Conservation (phyloP, 345 rosid genomes). For the Turnera subulata region DNA sequence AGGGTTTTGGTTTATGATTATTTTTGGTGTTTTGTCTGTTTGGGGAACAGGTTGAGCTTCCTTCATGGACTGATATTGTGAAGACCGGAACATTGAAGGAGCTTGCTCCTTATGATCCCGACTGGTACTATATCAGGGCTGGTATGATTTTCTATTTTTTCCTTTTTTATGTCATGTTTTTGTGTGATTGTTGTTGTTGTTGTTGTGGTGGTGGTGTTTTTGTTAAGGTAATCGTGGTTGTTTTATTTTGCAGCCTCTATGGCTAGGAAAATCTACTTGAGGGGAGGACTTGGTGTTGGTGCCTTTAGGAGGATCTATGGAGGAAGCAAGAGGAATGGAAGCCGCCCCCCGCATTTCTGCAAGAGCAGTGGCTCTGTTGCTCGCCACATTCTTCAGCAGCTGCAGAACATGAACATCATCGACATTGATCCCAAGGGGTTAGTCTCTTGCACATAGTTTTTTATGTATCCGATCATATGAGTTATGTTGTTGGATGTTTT, state of each 20-base stretch:
- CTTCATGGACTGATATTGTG: constrained; percentile 83
- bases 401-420: constrained; percentile 58
- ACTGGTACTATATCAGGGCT: constrained; percentile 83
- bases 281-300: constrained; percentile 94
- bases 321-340: constrained; percentile 83
- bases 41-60: constrained; percentile 65
- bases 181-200: not conserved
- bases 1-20: too few species aligned
- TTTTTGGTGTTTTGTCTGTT: not conserved
- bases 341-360: constrained; percentile 82
- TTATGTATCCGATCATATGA: too few species aligned
- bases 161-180: not conserved
- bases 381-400: constrained; percentile 77
- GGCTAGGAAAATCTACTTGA: constrained; percentile 85
- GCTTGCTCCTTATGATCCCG: constrained; percentile 92
- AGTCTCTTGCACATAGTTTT: not conserved
- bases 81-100: constrained; percentile 76
- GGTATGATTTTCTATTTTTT: constrained; percentile 24
- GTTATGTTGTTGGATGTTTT: too few species aligned
- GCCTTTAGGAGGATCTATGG: constrained; percentile 78
- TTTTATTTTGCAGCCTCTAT: constrained; percentile 54
- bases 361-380: constrained; percentile 84
- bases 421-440: constrained; percentile 68
- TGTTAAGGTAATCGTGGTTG: not conserved
- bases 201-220: not conserved